Evolutionary conservation across 768 basidiomycete genomes (phyloP), one percentile per base, ranked within the genome.

Genomic region (Phaffia tasmanica): DNA sequence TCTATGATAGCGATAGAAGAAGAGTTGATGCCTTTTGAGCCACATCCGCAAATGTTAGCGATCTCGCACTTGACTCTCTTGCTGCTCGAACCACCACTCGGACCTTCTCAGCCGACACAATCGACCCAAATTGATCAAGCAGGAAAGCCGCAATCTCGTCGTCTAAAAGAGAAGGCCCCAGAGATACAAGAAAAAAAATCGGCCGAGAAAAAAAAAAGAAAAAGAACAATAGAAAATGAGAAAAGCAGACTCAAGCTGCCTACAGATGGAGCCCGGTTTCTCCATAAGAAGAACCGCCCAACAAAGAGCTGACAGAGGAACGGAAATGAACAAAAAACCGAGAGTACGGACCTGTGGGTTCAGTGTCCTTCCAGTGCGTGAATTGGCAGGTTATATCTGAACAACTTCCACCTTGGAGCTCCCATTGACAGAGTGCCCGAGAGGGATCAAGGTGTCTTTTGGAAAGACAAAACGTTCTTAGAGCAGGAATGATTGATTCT

Each of bases 91-190:
- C 42, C 54, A 64, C 54, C 35, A 56, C 57, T 19, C 16, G 32
- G 35, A 64, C 55, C 15, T 27, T 55, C 25, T 56, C 63, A 7
- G 50, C 57, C 42, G 42, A 27, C 27, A 42, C 54, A 21, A 48
- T 19, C 11, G 32, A 23, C 27, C 19, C 27, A n/a, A 64, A 64
- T n/a, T 48, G 54, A 3, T 32, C 29, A 9, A 64, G 55, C 1
- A 64, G 63, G 46, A 64, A 64, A n/a, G 29, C 51, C 11, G 63
- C 63, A 3, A 64, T 23, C 29, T 64, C 63, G 55, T 56, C 42
- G 42, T 64, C 63, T 64, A 56, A 30, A 18, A 29, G 27, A 18
- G 9, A 25, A 21, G n/a, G n/a, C 30, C 59, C 47, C 14, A 29
- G 27, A 27, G 23, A 35, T 50, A 51, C 49, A 62, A 49, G 53